Evolutionary conservation across 306 rosid genomes (phyloP), one percentile per base, ranked within the genome.

Genomic region (Prunus armeniaca): DNA sequence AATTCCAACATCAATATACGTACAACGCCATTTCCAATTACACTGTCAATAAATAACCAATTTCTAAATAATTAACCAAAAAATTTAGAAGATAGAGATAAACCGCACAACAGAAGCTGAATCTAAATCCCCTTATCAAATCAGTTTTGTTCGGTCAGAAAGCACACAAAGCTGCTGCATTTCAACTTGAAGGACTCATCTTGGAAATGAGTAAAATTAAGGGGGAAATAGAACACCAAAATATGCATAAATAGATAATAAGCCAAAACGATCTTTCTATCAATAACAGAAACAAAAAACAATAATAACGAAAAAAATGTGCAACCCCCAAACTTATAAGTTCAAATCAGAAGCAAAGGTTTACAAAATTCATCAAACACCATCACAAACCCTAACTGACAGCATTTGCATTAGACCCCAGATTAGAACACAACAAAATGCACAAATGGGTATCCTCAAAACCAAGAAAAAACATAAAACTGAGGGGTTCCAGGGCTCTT

Each of bases 381-480:
- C 5, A 67, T 1, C 9, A 30, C 69, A 80, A 81, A 61, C 87
- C 86, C 77, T 45, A 70, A 17, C 46, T 50, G 12, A 9, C 43
- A n/a, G 15, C 52, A 70, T 65, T 79, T 51, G 58, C 71, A 49
- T 57, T 7, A 76, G 56, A 51, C 51, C 61, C 76, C 73, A 57
- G 55, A 41, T 49, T n/a, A 2, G 0, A 67, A 46, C 47, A 45
- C 18, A 65, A 9, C 34, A 74, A 25, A 32, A 65, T 20, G 61
- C 61, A 72, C 71, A 72, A 66, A 50, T 22, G 81, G 73, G 71
- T 20, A 51, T 5, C n/a, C 13, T 30, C 60, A 43, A 65, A 69
- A 65, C 46, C 62, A 50, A 57, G 6, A 71, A 46, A 46, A 45
- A 6, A 25, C 77, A 72, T 41, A 6, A 43, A 12, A 32, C 49